Percentiles rank a stretch among this genome's conserved stretches.
phyloP scores from a whole-genome alignment of 306 rosid genomes.

The Quercus variabilis region DNA sequence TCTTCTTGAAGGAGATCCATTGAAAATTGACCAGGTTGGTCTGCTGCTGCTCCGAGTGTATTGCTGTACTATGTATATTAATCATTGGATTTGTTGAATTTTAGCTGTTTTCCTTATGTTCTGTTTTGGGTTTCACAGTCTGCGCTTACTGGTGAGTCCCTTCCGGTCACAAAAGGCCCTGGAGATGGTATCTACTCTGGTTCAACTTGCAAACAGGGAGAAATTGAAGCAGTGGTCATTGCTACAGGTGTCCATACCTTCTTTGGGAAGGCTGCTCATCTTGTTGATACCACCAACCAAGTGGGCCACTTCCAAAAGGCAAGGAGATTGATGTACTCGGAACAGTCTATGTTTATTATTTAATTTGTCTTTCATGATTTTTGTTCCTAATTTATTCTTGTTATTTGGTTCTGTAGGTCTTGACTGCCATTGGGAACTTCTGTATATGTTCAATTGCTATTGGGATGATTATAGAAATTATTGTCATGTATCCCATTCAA shows the following conservation, averaged over 20 bases:
- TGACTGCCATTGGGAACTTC: conserved; percentile 97
- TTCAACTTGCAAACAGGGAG: conserved; percentile 99
- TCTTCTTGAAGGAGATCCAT: conserved; percentile 96
- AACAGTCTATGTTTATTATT: not conserved
- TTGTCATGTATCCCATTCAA: conserved; percentile 98
- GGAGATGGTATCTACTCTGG: conserved; percentile 98
- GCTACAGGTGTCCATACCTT: conserved; percentile 98
- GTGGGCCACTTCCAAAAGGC: conserved; percentile 99
- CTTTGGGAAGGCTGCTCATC: conserved; percentile 99
- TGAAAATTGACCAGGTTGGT: conserved; percentile 89
- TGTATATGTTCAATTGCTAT: conserved; percentile 95
- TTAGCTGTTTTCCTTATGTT: not conserved
- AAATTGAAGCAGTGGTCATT: conserved; percentile 93
- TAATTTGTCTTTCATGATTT: not conserved
- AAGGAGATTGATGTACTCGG: conserved; percentile 11
- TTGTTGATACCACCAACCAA: conserved; percentile 92
- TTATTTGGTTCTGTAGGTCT: conserved; percentile 52
- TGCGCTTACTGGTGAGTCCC: conserved; percentile 94
- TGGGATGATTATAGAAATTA: conserved; percentile 88
- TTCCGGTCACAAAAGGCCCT: conserved; percentile 94
- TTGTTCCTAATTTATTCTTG: conserved; percentile 8
- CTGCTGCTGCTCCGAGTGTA: not conserved
- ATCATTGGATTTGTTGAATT: conserved; percentile 8
- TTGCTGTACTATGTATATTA: not conserved
- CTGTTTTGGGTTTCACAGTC: conserved; percentile 59